Conservation (phyloP, 2,329 filamentous ascomycete genomes). For the Microcyclosporella mali region DNA sequence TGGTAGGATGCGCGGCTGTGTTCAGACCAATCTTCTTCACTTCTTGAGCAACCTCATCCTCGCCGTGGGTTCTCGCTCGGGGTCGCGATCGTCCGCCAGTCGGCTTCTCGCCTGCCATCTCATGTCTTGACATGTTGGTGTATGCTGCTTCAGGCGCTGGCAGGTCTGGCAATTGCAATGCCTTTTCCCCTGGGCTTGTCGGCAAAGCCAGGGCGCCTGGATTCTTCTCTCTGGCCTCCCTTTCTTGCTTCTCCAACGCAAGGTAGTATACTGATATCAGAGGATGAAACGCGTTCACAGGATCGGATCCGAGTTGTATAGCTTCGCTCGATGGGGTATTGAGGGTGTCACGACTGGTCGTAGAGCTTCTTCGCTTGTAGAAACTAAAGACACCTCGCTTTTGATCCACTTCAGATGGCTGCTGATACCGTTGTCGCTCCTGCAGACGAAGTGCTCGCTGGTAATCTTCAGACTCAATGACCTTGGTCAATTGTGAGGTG, state of each 20-base stretch:
- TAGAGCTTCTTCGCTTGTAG: constrained; percentile 89
- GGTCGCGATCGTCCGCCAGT: constrained; percentile 78
- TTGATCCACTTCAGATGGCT: constrained; percentile 64
- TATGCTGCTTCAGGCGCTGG: constrained; percentile 77
- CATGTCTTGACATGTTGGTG: constrained; percentile 77
- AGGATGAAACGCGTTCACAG: constrained; percentile 87
- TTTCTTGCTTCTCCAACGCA: constrained; percentile 87
- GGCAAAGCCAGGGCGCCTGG: constrained; percentile 55
- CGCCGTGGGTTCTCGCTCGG: constrained; percentile 84
- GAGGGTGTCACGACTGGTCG: constrained; percentile 80
- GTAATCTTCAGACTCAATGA: constrained; percentile 93
- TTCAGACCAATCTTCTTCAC: constrained; percentile 59
- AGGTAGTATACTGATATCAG: constrained; percentile 92
- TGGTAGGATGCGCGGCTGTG: constrained; percentile 49
- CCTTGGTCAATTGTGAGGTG: constrained; percentile 68
- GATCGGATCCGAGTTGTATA: constrained; percentile 74
- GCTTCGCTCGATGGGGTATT: constrained; percentile 78
- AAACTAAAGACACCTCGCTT: constrained; percentile 95
- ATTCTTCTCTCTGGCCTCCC: constrained; percentile 58
- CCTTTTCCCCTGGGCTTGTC: constrained; percentile 50
- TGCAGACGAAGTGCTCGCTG: constrained; percentile 71
- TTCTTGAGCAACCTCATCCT: constrained; percentile 76
- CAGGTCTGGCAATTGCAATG: constrained; percentile 65
- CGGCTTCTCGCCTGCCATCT: constrained; percentile 82
- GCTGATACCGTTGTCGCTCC: constrained; percentile 57